These are phyloP conservation scores for Dalbergia cochinchinensis DNA, from an alignment of 306 rosid genomes.

Conservation along the genomic window DNA sequence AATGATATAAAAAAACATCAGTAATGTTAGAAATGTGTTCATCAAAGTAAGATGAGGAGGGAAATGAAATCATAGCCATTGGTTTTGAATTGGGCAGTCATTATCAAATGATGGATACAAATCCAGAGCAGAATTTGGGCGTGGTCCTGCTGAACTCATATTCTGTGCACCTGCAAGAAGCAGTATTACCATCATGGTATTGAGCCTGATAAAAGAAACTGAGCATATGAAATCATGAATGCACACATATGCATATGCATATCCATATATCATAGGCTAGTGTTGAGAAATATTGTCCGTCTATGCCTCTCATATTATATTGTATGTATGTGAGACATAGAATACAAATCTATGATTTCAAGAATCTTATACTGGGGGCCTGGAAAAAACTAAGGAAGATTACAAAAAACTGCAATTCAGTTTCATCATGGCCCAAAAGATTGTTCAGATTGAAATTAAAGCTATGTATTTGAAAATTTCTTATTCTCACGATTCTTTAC, in stretches of 20 bases:
- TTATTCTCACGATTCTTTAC: background rate
- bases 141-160: conserved; percentile 55
- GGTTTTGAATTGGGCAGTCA: conserved; percentile 64
- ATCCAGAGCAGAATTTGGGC: conserved; percentile 58
- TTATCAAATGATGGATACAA: conserved; percentile 53
- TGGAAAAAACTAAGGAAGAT: conserved; percentile 42
- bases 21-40: background rate
- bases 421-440: conserved; percentile 42
- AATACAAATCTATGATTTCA: conserved; percentile 35
- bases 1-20: no score
- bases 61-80: conserved; percentile 45
- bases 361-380: conserved; percentile 40
- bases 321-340: conserved; percentile 26
- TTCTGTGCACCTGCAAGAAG: conserved; percentile 40
- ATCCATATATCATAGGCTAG: conserved; percentile 20
- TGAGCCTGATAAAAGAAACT: conserved; percentile 22
- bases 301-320: conserved; percentile 16
- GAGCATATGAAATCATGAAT: conserved; percentile 23
- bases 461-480: conserved; percentile 33
- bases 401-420: conserved; percentile 45
- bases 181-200: conserved; percentile 38
- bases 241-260: background rate
- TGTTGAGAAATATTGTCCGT: conserved; percentile 43
- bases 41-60: background rate
- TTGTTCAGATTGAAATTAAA: conserved; percentile 40